A percentile compares a stretch with the other conserved stretches of the same genome.
Evolutionary conservation across 2,329 filamentous ascomycete genomes (phyloP).

Genomic region (Hymenoscyphus occultus): DNA sequence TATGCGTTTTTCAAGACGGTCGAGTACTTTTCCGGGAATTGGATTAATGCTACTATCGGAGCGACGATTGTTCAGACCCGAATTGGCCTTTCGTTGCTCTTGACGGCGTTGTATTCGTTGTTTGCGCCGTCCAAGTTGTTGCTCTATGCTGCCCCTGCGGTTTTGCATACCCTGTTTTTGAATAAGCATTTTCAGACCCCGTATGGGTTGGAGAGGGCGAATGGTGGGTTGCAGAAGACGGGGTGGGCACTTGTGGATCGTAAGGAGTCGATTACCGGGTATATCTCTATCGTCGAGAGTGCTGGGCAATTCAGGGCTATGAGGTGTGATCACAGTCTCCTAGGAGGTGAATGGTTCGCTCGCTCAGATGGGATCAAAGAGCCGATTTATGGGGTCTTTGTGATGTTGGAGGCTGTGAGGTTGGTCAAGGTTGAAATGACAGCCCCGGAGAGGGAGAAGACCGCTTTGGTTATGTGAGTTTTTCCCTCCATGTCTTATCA

Average conservation of each 20-base stretch:
- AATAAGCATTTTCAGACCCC: conserved; percentile 72
- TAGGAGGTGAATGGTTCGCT: conserved; percentile 86
- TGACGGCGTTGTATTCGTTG: conserved; percentile 63
- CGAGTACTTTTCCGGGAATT: conserved; percentile 37
- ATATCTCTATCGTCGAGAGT: conserved; percentile 86
- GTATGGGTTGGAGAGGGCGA: conserved; percentile 57
- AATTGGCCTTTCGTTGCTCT: conserved; percentile 66
- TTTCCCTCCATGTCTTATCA: not conserved
- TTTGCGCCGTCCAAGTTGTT: conserved; percentile 68
- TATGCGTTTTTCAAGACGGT: conserved; percentile 60
- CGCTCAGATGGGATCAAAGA: conserved; percentile 74
- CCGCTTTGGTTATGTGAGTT: conserved; percentile 79
- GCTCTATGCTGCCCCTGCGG: conserved; percentile 64
- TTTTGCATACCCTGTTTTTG: conserved; percentile 66
- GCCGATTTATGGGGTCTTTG: conserved; percentile 94
- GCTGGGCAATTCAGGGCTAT: conserved; percentile 70
- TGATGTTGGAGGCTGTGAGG: conserved; percentile 88
- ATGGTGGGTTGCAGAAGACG: conserved; percentile 60
- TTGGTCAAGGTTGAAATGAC: conserved; percentile 62
- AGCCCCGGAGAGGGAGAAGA: conserved; percentile 62
- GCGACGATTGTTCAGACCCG: conserved; percentile 63
- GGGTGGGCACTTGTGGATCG: conserved; percentile 78
- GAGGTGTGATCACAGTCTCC: conserved; percentile 88
- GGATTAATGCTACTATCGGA: conserved; percentile 54
- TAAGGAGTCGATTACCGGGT: conserved; percentile 83